A percentile compares a stretch with the other conserved stretches of the same genome.
phyloP scores from a whole-genome alignment of 768 basidiomycete species.

The Peribolospora baueri region DNA sequence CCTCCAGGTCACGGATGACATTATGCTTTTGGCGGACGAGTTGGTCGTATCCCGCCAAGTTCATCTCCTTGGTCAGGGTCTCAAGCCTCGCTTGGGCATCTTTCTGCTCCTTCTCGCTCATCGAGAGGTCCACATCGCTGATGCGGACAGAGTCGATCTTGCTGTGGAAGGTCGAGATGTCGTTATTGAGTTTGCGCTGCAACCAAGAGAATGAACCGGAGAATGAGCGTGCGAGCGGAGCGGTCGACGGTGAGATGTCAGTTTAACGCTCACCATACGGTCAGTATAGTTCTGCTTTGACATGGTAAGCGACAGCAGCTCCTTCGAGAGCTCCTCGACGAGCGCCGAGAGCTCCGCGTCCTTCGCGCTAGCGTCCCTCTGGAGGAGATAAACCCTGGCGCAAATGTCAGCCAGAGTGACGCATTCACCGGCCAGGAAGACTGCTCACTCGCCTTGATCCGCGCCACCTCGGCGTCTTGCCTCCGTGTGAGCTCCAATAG shows the following conservation, averaged over 20 bases:
- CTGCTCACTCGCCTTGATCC: slow-evolving; percentile 9
- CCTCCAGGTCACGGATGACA: slow-evolving; percentile 37
- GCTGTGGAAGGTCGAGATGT: slow-evolving; percentile 16
- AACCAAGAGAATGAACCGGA: neutral
- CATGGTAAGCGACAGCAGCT: slow-evolving; percentile 15
- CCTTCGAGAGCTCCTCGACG: slow-evolving; percentile 36
- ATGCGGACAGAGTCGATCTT: slow-evolving; percentile 18
- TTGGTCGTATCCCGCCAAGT: slow-evolving; percentile 16
- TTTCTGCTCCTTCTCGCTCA: slow-evolving; percentile 24
- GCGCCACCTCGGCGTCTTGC: slow-evolving; percentile 7
- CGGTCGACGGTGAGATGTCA: neutral
- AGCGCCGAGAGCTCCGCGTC: slow-evolving; percentile 32
- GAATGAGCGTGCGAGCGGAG: neutral
- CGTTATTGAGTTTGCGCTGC: slow-evolving; percentile 15
- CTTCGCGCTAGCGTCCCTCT: slow-evolving; percentile 17
- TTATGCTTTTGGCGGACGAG: slow-evolving; percentile 12
- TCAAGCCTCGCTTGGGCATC: slow-evolving; percentile 2
- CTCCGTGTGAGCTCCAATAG: slow-evolving; percentile 25
- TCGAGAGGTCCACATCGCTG: slow-evolving; percentile 27
- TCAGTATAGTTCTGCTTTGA: slow-evolving; percentile 13
- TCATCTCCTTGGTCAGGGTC: slow-evolving; percentile 13
- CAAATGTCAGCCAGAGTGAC: neutral
- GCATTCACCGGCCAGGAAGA: neutral
- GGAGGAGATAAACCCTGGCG: neutral
- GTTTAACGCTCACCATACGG: slow-evolving; percentile 18